Conservation (phyloP, 2,329 filamentous ascomycete genomes). For the Claviceps sp. region DNA sequence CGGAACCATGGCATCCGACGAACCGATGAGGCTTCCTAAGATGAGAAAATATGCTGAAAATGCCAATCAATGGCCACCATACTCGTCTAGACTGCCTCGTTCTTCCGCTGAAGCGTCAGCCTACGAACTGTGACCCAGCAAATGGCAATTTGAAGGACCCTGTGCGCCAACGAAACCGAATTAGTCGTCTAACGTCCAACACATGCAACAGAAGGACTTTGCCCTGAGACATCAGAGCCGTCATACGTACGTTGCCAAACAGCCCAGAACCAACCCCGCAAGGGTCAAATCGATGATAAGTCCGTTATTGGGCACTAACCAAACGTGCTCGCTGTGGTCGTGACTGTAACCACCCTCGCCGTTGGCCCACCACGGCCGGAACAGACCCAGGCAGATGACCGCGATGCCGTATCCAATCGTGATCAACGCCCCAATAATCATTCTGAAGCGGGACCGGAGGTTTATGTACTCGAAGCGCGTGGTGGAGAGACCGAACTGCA, state of each 20-base stretch:
- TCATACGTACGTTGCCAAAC: background rate
- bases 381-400: background rate
- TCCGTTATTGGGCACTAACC: background rate
- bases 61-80: background rate
- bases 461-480: conserved; percentile 5
- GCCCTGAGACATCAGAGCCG: background rate
- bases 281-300: background rate
- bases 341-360: background rate
- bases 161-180: background rate
- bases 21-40: background rate
- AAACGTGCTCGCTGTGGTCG: background rate
- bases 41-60: background rate
- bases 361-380: background rate
- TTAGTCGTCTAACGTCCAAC: no score
- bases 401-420: conserved; percentile 3
- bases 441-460: conserved; percentile 6
- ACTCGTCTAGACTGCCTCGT: background rate
- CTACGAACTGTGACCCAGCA: background rate
- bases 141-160: background rate
- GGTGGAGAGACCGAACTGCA: conserved; percentile 1
- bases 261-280: background rate
- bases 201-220: background rate
- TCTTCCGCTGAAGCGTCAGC: background rate
- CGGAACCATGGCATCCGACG: no score
- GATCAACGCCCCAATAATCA: conserved; percentile 5